A percentile compares a stretch with the other conserved stretches of the same genome.
Evolutionary conservation across 148 eudicot genomes (phyloP).

Genomic region (Drosera capensis): DNA sequence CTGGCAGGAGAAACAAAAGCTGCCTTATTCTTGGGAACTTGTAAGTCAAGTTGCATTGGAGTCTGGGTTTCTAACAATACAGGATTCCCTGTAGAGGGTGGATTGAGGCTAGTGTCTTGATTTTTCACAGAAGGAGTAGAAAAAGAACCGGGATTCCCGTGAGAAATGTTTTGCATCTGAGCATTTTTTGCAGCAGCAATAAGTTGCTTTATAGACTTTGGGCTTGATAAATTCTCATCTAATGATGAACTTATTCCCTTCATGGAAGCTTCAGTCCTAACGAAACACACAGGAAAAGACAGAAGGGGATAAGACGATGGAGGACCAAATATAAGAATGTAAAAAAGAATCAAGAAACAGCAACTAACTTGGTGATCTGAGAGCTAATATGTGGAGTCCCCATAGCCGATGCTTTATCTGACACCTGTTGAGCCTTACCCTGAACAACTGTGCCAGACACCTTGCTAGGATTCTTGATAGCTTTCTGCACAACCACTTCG

Average conservation of each 20-base stretch:
- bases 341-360: slow-evolving; percentile 10
- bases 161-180: slow-evolving; percentile 27
- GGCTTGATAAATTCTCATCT: slow-evolving; percentile 32
- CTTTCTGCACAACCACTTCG: slow-evolving; percentile 7
- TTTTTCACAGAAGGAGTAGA: slow-evolving; percentile 13
- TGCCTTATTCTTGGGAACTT: slow-evolving; percentile 19
- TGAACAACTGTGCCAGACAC: slow-evolving; percentile 18
- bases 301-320: neutral
- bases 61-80: slow-evolving; percentile 21
- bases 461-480: slow-evolving; percentile 16
- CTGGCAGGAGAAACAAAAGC: slow-evolving; percentile 35
- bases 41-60: slow-evolving; percentile 21
- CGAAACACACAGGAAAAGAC: slow-evolving; percentile 8
- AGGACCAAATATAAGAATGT: slow-evolving; percentile 1
- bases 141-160: slow-evolving; percentile 18
- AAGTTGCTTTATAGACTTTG: slow-evolving; percentile 54
- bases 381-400: slow-evolving; percentile 23
- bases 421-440: slow-evolving; percentile 29
- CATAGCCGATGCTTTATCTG: slow-evolving; percentile 24
- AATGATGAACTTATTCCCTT: slow-evolving; percentile 23
- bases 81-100: slow-evolving; percentile 23
- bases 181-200: slow-evolving; percentile 93
- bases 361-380: slow-evolving; percentile 16
- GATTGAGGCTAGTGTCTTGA: slow-evolving; percentile 32
- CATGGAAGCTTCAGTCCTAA: slow-evolving; percentile 36